Evolutionary conservation across 2,329 filamentous ascomycete genomes (phyloP).

Genomic region (Fusarium nisikadoi): DNA sequence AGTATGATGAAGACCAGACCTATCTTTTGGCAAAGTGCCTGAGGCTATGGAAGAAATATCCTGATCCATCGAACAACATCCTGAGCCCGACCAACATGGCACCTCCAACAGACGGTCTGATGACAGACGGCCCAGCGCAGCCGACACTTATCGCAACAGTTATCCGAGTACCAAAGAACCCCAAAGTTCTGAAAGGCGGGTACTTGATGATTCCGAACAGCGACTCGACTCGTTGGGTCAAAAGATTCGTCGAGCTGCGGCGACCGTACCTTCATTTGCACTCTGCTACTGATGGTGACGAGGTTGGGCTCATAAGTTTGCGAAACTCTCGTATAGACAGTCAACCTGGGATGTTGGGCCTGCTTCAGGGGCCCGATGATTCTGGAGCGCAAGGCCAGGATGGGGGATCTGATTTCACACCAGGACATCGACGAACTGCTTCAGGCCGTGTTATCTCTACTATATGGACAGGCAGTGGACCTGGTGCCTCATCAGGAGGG

Average conservation of each 20-base stretch:
- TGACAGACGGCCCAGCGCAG: constrained; percentile 57
- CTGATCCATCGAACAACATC: constrained; percentile 65
- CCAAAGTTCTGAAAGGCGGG: constrained; percentile 83
- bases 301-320: constrained; percentile 88
- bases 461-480: constrained; percentile 62
- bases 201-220: constrained; percentile 88
- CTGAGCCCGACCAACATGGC: constrained; percentile 71
- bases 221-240: constrained; percentile 85
- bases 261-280: constrained; percentile 93
- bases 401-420: constrained; percentile 52
- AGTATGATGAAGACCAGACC: constrained; percentile 59
- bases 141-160: constrained; percentile 81
- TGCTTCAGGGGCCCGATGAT: constrained; percentile 68
- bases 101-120: constrained; percentile 73
- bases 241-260: constrained; percentile 91
- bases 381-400: constrained; percentile 49
- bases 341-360: constrained; percentile 83
- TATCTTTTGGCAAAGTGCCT: constrained; percentile 66
- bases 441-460: constrained; percentile 66
- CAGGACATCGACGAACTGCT: constrained; percentile 60
- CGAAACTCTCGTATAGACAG: constrained; percentile 92
- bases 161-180: constrained; percentile 82
- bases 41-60: constrained; percentile 72
- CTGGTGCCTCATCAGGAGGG: constrained; percentile 41
- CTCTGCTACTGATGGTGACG: constrained; percentile 85